phyloP scores from a whole-genome alignment of 2,329 filamentous ascomycete species.

The Berkeleyomyces basicola region DNA sequence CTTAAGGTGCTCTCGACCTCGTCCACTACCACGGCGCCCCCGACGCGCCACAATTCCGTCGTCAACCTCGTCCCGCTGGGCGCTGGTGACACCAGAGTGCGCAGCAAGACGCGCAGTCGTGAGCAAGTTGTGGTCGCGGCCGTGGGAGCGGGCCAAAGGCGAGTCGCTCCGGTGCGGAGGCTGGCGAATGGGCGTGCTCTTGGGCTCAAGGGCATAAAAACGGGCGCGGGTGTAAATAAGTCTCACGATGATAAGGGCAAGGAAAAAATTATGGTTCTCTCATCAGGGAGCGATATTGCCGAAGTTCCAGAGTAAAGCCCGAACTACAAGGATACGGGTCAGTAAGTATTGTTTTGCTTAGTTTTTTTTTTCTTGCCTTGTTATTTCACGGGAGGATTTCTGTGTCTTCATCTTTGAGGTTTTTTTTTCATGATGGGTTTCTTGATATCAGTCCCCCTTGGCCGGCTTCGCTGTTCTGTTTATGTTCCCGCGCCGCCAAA shows the following conservation, averaged over 20 bases:
- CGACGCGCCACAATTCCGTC: slow-evolving; percentile 36
- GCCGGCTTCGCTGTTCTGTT: not conserved
- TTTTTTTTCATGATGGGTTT: not conserved
- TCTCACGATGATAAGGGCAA: not conserved
- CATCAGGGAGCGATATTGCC: not conserved
- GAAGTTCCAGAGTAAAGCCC: not conserved
- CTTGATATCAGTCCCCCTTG: slow-evolving; percentile 10
- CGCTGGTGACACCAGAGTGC: not conserved
- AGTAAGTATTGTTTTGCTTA: not conserved
- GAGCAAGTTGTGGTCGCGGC: not conserved
- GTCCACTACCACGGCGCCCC: slow-evolving; percentile 24
- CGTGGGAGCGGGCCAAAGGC: not conserved
- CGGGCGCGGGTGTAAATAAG: not conserved
- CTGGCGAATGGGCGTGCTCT: slow-evolving; percentile 3
- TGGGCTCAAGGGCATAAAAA: not conserved
- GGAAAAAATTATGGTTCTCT: not conserved
- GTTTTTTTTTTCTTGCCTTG: not conserved
- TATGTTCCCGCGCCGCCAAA: not conserved
- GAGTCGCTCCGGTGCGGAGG: slow-evolving; percentile 1
- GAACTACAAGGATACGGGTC: not conserved
- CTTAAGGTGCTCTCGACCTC: slow-evolving; percentile 28
- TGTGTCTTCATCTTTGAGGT: not conserved
- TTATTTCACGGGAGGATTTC: not conserved
- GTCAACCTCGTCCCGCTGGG: not conserved
- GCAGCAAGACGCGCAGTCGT: not conserved